These are phyloP conservation scores for Gnomoniopsis sp. DNA, from an alignment of 2,329 filamentous ascomycete species.

Conservation along the genomic window DNA sequence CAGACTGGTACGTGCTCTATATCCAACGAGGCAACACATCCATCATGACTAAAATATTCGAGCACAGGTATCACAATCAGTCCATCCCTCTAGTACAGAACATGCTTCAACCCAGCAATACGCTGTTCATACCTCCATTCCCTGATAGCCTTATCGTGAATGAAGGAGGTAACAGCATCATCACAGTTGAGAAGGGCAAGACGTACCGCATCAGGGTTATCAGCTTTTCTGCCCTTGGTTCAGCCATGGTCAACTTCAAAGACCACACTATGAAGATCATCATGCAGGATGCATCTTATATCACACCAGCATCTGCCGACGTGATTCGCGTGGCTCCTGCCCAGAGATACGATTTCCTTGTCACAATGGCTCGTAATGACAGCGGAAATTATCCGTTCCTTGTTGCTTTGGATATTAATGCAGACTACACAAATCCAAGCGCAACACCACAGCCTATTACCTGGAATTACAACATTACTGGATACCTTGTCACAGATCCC, in stretches of 20 bases:
- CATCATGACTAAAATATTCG: background rate
- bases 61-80: constrained; percentile 39
- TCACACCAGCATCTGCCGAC: constrained; percentile 32
- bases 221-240: constrained; percentile 41
- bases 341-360: constrained; percentile 44
- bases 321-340: constrained; percentile 40
- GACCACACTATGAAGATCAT: constrained; percentile 43
- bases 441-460: constrained; percentile 19
- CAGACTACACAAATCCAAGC: constrained; percentile 34
- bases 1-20: constrained; percentile 33
- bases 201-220: constrained; percentile 46
- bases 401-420: constrained; percentile 41
- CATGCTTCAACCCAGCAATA: constrained; percentile 40
- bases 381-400: constrained; percentile 41
- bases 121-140: constrained; percentile 35
- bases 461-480: constrained; percentile 40
- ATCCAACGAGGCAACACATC: background rate
- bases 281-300: constrained; percentile 40
- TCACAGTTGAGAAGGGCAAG: constrained; percentile 37
- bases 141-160: constrained; percentile 40
- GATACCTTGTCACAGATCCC: constrained; percentile 38
- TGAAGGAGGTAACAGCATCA: constrained; percentile 35
- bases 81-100: constrained; percentile 32
- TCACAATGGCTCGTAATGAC: constrained; percentile 30
- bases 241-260: constrained; percentile 41